Base-by-base conservation (phyloP, 257 asterid genomes). In the Solanum boliviense region DNA sequence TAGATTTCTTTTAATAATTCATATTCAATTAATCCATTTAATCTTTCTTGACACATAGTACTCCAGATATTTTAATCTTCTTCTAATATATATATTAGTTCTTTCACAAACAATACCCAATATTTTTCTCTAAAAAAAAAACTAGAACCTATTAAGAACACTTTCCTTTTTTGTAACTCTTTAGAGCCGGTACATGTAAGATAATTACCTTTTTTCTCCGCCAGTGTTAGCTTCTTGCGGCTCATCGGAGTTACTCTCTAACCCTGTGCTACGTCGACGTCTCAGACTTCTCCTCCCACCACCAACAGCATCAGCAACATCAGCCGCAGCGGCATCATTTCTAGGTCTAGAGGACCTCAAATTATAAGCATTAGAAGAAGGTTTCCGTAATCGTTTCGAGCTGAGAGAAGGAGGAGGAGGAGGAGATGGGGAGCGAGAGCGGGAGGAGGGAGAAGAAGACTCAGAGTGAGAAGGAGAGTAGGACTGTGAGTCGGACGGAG, bases 181-280 rank as follows among this genome's bases (percentile, higher is more conserved):
- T 44, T 44, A 11, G 52, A 11, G 52, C n/a, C 62, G 4, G 9
- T 20, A 52, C 7, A 70, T 29, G 35, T 29, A 70, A 70, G 81
- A 46, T 11, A 48, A 7, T 16, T 78, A 96, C 98, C 98, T 94
- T 91, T 94, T 93, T 78, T 95, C 92, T 4, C 98, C 98, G n/a
- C 98, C 96, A 31, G 98, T 91, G 71, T 93, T 91, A 87, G 91
- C 94, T 90, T 92, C 96, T 91, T 93, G 95, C 27, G 95, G 96
- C 86, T 94, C 91, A 91, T 93, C 98, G 31, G 97, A 90, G 87
- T 96, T 95, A 84, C 92, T 90, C 86, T 88, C 94, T 18, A 93
- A 89, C 41, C 89, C 94, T 71, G 84, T 92, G 9, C 87, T 93
- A 13, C 91, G 86, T 85, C 81, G 90, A 89, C 90, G 92, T 89